These are phyloP conservation scores for Geotrichum restrictum DNA, from an alignment of 1,139 yeast species.

Conservation along the genomic window DNA sequence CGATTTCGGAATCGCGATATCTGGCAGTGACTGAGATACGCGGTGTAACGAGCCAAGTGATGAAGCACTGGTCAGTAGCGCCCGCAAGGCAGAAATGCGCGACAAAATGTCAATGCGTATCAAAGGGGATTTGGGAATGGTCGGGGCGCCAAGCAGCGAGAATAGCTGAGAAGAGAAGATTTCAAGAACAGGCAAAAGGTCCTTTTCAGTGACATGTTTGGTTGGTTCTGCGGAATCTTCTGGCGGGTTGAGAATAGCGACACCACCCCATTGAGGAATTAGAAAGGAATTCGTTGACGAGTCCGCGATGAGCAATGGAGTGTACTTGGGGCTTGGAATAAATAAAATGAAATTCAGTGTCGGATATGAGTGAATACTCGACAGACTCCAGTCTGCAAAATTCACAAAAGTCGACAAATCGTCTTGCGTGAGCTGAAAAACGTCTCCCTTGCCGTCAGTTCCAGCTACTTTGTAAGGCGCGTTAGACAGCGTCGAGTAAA, in stretches of 20 bases:
- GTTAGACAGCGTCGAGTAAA: constrained; percentile 49
- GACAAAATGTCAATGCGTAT: constrained; percentile 65
- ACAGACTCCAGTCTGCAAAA: constrained; percentile 71
- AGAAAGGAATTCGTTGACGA: constrained; percentile 63
- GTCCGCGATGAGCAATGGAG: constrained; percentile 45
- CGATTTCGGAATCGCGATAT: constrained; percentile 76
- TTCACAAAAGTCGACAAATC: constrained; percentile 69
- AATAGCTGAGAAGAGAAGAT: constrained; percentile 72
- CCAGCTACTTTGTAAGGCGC: constrained; percentile 29
- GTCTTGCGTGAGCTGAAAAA: constrained; percentile 30
- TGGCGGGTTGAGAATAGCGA: constrained; percentile 33
- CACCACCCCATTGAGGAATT: constrained; percentile 87
- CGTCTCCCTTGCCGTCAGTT: constrained; percentile 24
- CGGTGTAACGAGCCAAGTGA: constrained; percentile 69
- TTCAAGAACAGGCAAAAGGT: constrained; percentile 58
- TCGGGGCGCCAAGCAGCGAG: constrained; percentile 65
- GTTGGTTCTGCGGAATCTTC: constrained; percentile 11
- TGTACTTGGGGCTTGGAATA: constrained; percentile 50
- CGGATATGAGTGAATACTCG: constrained; percentile 47
- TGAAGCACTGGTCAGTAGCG: constrained; percentile 48
- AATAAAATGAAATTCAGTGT: constrained; percentile 66
- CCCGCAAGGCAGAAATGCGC: constrained; percentile 54
- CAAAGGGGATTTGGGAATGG: constrained; percentile 48
- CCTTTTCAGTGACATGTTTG: constrained; percentile 41
- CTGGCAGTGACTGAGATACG: constrained; percentile 62